These are phyloP conservation scores for Corchorus capsularis DNA, from an alignment of 345 rosid species.

Conservation along the genomic window DNA sequence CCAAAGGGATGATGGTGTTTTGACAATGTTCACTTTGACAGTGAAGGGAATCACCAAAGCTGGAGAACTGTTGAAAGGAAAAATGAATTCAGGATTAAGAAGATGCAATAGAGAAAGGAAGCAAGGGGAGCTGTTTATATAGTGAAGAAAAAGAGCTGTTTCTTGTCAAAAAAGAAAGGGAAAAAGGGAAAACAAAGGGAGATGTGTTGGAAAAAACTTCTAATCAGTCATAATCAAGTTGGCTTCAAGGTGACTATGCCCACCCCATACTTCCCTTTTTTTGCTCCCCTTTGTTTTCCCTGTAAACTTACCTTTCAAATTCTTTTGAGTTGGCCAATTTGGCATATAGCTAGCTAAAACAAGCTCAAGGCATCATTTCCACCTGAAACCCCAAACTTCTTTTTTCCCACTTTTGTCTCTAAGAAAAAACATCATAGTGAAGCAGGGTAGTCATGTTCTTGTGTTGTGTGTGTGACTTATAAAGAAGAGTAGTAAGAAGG, in stretches of 20 bases:
- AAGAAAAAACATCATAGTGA: constrained; percentile 11
- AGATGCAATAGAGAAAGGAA: constrained; percentile 12
- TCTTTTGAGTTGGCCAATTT: constrained; percentile 45
- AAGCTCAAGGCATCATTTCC: constrained; percentile 20
- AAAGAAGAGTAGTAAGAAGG: constrained; percentile 26
- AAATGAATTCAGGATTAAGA: constrained; percentile 18
- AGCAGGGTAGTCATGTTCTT: constrained; percentile 4
- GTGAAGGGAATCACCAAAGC: constrained; percentile 19
- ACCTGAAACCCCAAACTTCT: constrained; percentile 28
- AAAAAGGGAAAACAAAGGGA: background rate
- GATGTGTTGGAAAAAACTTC: background rate
- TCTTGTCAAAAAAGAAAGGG: background rate
- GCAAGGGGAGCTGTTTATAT: constrained; percentile 1
- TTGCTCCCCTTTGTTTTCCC: background rate
- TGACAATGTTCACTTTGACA: constrained; percentile 5
- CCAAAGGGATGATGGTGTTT: constrained; percentile 5
- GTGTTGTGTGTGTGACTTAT: constrained; percentile 8
- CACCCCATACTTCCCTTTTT: constrained; percentile 14
- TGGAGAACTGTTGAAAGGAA: background rate
- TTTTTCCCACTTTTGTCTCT: constrained; percentile 21
- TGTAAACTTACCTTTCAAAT: constrained; percentile 5
- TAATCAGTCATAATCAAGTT: constrained; percentile 13
- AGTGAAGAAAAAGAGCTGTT: background rate
- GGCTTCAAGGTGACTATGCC: constrained; percentile 16
- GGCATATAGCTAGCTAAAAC: constrained; percentile 29